Base-by-base conservation (phyloP, 805 yeast genomes). In the Ogataea philodendri region DNA sequence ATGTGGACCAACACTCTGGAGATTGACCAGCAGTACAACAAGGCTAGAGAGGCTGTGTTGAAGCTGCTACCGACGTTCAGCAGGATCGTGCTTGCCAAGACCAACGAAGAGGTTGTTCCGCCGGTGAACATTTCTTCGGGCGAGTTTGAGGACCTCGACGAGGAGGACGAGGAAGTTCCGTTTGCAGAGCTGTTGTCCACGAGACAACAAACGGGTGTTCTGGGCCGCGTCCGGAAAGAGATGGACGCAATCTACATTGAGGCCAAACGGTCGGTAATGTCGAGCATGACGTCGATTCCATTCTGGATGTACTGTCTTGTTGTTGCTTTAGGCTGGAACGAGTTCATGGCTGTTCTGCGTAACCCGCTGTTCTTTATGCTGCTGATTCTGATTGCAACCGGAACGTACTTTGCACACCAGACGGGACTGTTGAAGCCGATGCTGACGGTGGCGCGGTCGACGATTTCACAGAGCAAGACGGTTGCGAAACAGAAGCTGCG, bases 311-410 rank as follows among this genome's bases (percentile, higher is more conserved):
- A 86, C 62, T 63, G 77, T 8, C 54, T 90, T 9, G 64, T 93
- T 15, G 59, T 83, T 2, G 78, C 84, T 3, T 66, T 93, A 15
- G 98, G 98, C 7, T 93, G 96, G 96, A 89, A 89, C 59, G 97
- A 93, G 67, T 81, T 93, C 48, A 74, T 88, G 83, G 82, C 93
- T 7, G 76, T 93, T 11, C 54, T 93, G 27, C 74, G 94, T 45
- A 89, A 85, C 55, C 97, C 98, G 34, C 51, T 90, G n/a, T 73
- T 84, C 48, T 78, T 89, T 46, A 68, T 84, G 5, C 57, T 88
- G 31, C 50, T 74, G 1, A 55, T 89, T 27, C 32, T 87, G 8
- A 28, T 70, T 1, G 73, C 73, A 1, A 85, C 84, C 0, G 82
- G 76, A 1, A 55, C 72, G 1, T 86, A 82, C 55, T 72, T 84